These are phyloP conservation scores for Penicillium parvum DNA, from an alignment of 495 filamentous ascomycete genomes.

Conservation along the genomic window DNA sequence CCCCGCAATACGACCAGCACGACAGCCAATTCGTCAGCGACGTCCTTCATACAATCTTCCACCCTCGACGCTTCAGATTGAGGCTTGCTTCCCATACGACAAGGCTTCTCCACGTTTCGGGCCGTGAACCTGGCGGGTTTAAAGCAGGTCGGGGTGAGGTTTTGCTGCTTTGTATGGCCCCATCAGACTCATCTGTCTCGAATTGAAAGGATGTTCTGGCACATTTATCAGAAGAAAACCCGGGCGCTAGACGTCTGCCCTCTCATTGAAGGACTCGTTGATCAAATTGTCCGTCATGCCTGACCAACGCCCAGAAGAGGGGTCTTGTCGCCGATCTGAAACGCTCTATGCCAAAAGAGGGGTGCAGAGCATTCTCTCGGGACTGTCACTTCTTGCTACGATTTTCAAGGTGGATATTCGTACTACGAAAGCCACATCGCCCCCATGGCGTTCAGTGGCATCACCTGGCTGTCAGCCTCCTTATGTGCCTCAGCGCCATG, in stretches of 20 bases:
- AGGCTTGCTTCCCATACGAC: slow-evolving; percentile 15
- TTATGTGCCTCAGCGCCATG: no score
- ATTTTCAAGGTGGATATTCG: no score
- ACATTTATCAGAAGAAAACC: background rate
- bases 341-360: slow-evolving; percentile 14
- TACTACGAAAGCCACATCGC: slow-evolving; percentile 6
- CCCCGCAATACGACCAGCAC: slow-evolving; percentile 22
- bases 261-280: slow-evolving; percentile 19
- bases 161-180: background rate
- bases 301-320: slow-evolving; percentile 9
- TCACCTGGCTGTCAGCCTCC: slow-evolving; percentile 6
- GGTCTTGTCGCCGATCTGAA: slow-evolving; percentile 17
- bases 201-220: background rate
- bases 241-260: background rate
- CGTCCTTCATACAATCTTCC: slow-evolving; percentile 18
- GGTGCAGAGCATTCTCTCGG: slow-evolving; percentile 5
- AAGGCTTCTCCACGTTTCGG: slow-evolving; percentile 12
- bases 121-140: background rate
- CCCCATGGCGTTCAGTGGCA: slow-evolving; percentile 4
- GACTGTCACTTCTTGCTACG: no score
- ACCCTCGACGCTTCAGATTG: slow-evolving; percentile 13
- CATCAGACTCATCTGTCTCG: background rate
- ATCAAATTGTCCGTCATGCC: background rate
- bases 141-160: background rate
- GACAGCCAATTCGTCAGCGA: slow-evolving; percentile 13